Evolutionary conservation across 2,329 filamentous ascomycete species (phyloP).

Genomic region (Aspergillus alliaceus): DNA sequence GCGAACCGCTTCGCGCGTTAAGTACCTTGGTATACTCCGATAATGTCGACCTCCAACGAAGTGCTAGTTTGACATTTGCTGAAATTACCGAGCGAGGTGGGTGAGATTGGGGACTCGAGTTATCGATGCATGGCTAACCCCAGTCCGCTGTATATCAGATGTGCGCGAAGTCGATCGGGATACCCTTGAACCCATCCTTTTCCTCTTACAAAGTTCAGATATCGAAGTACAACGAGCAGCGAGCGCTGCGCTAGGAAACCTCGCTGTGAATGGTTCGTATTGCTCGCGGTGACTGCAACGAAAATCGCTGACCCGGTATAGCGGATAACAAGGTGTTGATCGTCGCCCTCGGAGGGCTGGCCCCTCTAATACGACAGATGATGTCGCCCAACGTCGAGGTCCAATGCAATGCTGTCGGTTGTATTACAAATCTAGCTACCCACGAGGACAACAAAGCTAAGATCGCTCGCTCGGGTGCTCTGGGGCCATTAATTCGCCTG

Average conservation of each 20-base stretch:
- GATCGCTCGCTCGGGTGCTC: constrained; percentile 90
- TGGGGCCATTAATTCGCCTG: constrained; percentile 84
- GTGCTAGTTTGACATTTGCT: constrained; percentile 96
- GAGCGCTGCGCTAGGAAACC: constrained; percentile 90
- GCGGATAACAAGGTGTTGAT: constrained; percentile 98
- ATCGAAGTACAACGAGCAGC: constrained; percentile 97
- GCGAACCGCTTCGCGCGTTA: constrained; percentile 87
- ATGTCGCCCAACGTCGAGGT: constrained; percentile 97
- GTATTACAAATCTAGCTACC: constrained; percentile 96
- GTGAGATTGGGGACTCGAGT: not conserved
- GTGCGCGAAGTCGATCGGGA: constrained; percentile 93
- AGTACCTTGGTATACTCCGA: constrained; percentile 98
- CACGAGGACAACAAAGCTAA: constrained; percentile 99
- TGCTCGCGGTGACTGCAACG: constrained; percentile 11
- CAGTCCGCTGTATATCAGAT: constrained; percentile 57
- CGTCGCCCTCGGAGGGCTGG: constrained; percentile 84
- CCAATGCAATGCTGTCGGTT: constrained; percentile 97
- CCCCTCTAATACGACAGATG: constrained; percentile 95
- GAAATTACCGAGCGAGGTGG: constrained; percentile 97
- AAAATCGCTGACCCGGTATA: constrained; percentile 52
- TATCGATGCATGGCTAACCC: constrained; percentile 1
- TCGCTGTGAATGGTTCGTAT: constrained; percentile 84
- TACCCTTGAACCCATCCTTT: constrained; percentile 93
- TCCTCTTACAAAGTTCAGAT: constrained; percentile 89
- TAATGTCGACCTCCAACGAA: constrained; percentile 96